Conservation (phyloP, 1,284 basidiomycete species). For the Ganoderma lucidum region DNA sequence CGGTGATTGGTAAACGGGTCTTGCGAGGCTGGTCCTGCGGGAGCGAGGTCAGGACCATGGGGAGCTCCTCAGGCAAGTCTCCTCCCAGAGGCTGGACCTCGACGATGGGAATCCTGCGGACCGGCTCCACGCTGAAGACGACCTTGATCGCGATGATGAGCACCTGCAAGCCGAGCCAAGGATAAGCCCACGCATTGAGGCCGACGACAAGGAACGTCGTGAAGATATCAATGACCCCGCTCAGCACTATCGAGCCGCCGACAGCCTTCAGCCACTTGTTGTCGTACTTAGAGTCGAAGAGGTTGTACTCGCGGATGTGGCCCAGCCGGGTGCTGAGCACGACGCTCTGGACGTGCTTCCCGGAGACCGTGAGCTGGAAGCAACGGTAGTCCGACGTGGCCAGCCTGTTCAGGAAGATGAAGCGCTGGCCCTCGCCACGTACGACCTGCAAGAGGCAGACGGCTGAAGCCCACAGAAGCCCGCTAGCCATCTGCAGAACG, state of each 20-base stretch:
- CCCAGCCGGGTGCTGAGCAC: conserved; percentile 23
- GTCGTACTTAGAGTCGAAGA: conserved; percentile 25
- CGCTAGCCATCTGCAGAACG: conserved; percentile 20
- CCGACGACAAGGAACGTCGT: conserved; percentile 26
- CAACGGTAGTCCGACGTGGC: conserved; percentile 26
- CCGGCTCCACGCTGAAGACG: conserved; percentile 26
- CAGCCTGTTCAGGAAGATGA: conserved; percentile 22
- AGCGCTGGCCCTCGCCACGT: conserved; percentile 20
- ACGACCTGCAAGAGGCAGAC: conserved; percentile 18
- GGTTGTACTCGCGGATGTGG: conserved; percentile 28
- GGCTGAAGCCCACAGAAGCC: conserved; percentile 13
- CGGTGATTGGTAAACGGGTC: conserved; percentile 22
- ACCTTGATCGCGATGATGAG: conserved; percentile 23
- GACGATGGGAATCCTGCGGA: conserved; percentile 23
- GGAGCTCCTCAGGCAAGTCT: background rate
- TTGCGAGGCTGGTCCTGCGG: conserved; percentile 3
- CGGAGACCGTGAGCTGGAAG: conserved; percentile 22
- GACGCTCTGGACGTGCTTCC: conserved; percentile 24
- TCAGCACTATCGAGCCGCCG: conserved; percentile 19
- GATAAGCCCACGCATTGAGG: conserved; percentile 24
- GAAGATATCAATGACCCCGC: conserved; percentile 24
- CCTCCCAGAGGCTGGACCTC: conserved; percentile 16
- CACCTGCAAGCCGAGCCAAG: conserved; percentile 23
- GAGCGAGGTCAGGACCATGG: background rate
- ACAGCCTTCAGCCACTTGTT: conserved; percentile 14